phyloP scores from a whole-genome alignment of 352 stramenopile species.

The Pythium dissimile region DNA sequence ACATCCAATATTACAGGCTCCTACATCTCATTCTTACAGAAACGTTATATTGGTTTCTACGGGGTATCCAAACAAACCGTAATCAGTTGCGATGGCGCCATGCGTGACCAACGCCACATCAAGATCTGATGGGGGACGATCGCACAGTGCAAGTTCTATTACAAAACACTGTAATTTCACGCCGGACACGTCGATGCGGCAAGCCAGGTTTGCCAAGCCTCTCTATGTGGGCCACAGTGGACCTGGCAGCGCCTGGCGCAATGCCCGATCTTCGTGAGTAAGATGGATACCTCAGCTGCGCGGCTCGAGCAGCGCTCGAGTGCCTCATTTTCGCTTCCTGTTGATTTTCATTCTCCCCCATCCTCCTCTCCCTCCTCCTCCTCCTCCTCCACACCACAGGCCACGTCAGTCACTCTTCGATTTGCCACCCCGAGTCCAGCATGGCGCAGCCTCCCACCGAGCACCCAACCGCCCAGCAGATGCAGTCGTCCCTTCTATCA shows the following conservation, averaged over 20 bases:
- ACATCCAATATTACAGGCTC: background rate
- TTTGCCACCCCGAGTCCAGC: background rate
- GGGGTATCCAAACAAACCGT: background rate
- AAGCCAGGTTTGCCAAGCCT: too few relatives aligned
- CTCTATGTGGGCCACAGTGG: too few relatives aligned
- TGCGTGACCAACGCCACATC: slow-evolving; percentile 11
- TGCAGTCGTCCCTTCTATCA: background rate
- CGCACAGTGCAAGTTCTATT: too few relatives aligned
- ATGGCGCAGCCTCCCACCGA: slow-evolving; percentile 6
- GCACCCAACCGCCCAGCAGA: background rate
- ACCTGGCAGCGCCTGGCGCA: background rate
- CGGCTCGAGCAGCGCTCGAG: background rate
- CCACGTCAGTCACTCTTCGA: slow-evolving; percentile 10
- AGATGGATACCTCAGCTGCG: slow-evolving; percentile 16
- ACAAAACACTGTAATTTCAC: slow-evolving; percentile 12
- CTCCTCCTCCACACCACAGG: too few relatives aligned
- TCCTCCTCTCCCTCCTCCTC: too few relatives aligned
- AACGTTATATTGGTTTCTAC: background rate
- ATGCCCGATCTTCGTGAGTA: slow-evolving; percentile 10
- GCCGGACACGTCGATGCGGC: too few relatives aligned
- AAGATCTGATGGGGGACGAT: slow-evolving; percentile 7
- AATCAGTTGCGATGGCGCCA: background rate
- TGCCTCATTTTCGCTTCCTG: too few relatives aligned
- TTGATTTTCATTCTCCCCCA: too few relatives aligned
- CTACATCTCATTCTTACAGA: background rate